These are phyloP conservation scores for Priceomyces fermenticarens DNA, from an alignment of 805 yeast genomes.

Conservation along the genomic window DNA sequence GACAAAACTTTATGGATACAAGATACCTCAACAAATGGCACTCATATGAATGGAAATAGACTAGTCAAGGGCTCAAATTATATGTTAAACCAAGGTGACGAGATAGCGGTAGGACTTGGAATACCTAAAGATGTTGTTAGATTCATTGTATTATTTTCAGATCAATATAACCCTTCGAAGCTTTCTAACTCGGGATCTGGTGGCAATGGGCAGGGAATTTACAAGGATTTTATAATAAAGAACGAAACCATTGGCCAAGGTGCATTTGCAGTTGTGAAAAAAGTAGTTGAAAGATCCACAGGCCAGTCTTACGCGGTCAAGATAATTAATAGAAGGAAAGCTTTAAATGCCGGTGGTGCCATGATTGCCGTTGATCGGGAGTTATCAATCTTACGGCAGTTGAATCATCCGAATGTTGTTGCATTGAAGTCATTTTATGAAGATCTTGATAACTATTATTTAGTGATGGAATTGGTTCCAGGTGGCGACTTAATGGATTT, in stretches of 20 bases:
- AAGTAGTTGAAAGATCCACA: constrained; percentile 79
- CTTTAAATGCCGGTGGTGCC: constrained; percentile 64
- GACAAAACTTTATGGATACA: constrained; percentile 57
- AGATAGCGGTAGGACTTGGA: constrained; percentile 85
- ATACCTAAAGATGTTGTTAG: constrained; percentile 64
- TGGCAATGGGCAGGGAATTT: constrained; percentile 51
- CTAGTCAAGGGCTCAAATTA: constrained; percentile 76
- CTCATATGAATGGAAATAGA: constrained; percentile 73
- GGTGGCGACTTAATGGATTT: constrained; percentile 99
- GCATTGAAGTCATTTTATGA: constrained; percentile 80
- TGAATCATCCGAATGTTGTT: constrained; percentile 86
- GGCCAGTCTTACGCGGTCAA: constrained; percentile 90
- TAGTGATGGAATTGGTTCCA: constrained; percentile 93
- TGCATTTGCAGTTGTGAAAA: constrained; percentile 95
- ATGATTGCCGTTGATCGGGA: constrained; percentile 84
- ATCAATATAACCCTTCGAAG: constrained; percentile 31
- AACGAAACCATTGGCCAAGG: constrained; percentile 93
- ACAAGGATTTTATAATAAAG: constrained; percentile 68
- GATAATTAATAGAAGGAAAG: constrained; percentile 77
- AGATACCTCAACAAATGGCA: constrained; percentile 90
- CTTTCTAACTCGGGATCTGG: constrained; percentile 22
- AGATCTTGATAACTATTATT: constrained; percentile 73
- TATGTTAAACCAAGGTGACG: constrained; percentile 88
- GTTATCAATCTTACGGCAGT: constrained; percentile 68
- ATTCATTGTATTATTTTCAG: constrained; percentile 51